These are phyloP conservation scores for Meripilus lineatus DNA, from an alignment of 1,284 basidiomycete species.

Conservation along the genomic window DNA sequence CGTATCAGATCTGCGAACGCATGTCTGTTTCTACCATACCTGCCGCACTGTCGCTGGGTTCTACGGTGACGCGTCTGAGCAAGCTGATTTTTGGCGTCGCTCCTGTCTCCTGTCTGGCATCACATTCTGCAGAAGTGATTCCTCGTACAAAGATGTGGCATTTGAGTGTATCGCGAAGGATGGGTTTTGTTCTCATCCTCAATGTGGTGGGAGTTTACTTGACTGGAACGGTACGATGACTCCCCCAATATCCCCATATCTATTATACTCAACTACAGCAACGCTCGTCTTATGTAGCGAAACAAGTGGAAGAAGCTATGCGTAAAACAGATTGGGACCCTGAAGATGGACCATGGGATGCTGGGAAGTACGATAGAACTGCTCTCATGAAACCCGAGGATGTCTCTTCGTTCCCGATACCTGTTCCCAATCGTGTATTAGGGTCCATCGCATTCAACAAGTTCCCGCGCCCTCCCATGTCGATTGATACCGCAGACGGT, in stretches of 20 bases:
- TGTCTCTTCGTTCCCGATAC: not conserved
- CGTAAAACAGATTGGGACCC: not conserved
- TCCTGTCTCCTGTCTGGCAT: conserved; percentile 2
- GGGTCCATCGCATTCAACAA: not conserved
- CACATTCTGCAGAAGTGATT: not conserved
- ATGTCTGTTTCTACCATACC: conserved; percentile 5
- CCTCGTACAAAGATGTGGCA: conserved; percentile 10
- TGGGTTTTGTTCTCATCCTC: conserved; percentile 14
- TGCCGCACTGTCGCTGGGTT: not conserved
- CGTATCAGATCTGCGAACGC: conserved; percentile 1
- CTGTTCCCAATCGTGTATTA: not conserved
- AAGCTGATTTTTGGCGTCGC: conserved; percentile 2
- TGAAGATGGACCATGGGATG: conserved; percentile 1
- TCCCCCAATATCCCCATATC: not conserved
- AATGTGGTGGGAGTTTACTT: conserved; percentile 11
- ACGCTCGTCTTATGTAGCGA: not conserved
- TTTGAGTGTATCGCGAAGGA: conserved; percentile 14
- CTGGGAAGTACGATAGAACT: not conserved
- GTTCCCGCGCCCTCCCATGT: too few species aligned
- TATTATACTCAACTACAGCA: not conserved
- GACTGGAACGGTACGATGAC: conserved; percentile 12
- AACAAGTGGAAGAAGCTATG: conserved; percentile 1
- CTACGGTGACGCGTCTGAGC: not conserved
- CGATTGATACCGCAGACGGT: not conserved
- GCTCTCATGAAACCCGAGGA: not conserved